Base-by-base conservation (phyloP, 768 basidiomycete species). In the Trametes meyenii region DNA sequence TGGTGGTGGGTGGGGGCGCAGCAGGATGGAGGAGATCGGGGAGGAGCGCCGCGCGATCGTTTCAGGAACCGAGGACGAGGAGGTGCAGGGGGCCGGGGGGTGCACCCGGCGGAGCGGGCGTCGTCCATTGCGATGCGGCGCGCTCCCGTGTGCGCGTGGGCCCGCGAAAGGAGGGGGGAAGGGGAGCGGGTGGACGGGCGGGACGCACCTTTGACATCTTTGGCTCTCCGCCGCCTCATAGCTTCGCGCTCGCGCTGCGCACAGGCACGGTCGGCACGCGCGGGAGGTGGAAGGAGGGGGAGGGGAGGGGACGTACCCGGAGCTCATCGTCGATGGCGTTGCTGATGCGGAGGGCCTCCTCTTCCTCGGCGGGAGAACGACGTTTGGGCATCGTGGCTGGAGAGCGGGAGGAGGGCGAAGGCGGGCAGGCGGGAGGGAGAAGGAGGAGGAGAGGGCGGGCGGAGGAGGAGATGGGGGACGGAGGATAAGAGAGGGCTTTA, bases 171-270 rank as follows among this genome's bases (percentile, higher is more conserved):
- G 44, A 23, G 21, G 7, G 23, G 14, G n/a, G 55, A 26, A 11
- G 19, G 14, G 6, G 33, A 10, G n/a, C n/a, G 19, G 14, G 36
- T 26, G 19, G 21, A 26, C 14, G 2, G 40, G 23, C 4, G 26
- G 14, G 12, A 55, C 69, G 33, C 44, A 73, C 70, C 71, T 70
- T 73, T 72, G 54, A 72, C 62, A 23, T 73, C 69, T 46, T 63
- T 67, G 17, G 48, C 26, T 33, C 55, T 60, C 53, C 59, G 40
- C 38, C 61, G 52, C 65, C 59, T 67, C 23, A 68, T 50, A 38
- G 60, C 19, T 36, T 73, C 72, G 12, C 67, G 36, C 55, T 73
- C 72, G 50, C 64, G 67, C 72, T 73, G 61, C 44, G 44, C n/a
- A 45, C 4, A 44, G 54, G 0, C 24, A n/a, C 16, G 40, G 55